Base-by-base conservation (phyloP, 2,329 filamentous ascomycete species). In the Ceratocystis harringtonii region DNA sequence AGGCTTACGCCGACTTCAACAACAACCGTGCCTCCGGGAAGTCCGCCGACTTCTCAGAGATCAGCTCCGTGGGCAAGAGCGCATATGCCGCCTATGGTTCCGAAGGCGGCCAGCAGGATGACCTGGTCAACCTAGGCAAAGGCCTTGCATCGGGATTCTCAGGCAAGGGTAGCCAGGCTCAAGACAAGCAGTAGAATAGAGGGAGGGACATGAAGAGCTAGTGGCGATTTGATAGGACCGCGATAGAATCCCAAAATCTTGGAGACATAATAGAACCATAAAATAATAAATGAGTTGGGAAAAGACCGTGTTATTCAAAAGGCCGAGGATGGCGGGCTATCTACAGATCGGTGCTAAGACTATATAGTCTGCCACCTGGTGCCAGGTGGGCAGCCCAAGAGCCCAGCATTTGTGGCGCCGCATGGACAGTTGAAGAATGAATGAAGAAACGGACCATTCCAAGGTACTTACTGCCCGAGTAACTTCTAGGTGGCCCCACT, bases 21-120 rank as follows among this genome's bases (percentile, higher is more conserved):
- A 30, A 52, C 10, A 50, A 61, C 65, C 64, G 66, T 44, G 57
- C 65, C 10, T 58, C 65, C n/a, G 68, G 68, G 44, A 66, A 66
- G 45, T 67, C 62, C 2, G 58, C 65, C 5, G 55, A 68, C 50
- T 70, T 70, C 58, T 58, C 36, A 28, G 65, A 68, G 45, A 63
- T 70, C 12, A 68, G 68, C n/a, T 62, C 17, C 25, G 64, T 70
- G 55, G 68, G 67, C n/a, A 61, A 69, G 61, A 68, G 69, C 28
- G 72, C 74, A 4, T 72, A 74, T n/a, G 67, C 70, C 30, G 72
- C 68, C 2, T 75, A 72, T 67, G 62, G 66, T 8, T 67, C 67
- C n/a, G 68, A 69, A 25, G 67, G 63, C 15, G 69, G 65, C 19
- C 70, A 70, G 55, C 64, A 68, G 68, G 50, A 63, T 22, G 50